phyloP scores from a whole-genome alignment of 2,329 filamentous ascomycete species.

The Orbilia quercus region DNA sequence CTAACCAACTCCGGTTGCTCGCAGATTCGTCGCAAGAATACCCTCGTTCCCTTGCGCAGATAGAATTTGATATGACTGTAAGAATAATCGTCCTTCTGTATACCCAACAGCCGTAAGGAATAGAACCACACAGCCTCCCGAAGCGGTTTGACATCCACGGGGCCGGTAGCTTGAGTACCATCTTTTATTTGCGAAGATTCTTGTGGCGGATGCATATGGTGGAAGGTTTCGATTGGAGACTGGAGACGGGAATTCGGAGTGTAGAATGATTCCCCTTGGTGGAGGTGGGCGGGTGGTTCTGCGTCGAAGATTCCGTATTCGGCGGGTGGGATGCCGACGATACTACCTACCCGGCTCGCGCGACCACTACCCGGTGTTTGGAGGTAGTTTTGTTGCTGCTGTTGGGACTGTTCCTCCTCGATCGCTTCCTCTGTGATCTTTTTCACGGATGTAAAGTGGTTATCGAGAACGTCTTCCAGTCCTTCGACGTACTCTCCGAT shows the following conservation, averaged over 20 bases:
- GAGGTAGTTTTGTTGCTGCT: conserved; percentile 14
- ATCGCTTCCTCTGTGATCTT: conserved; percentile 56
- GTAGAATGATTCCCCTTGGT: conserved; percentile 45
- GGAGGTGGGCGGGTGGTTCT: conserved; percentile 18
- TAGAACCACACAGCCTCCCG: conserved; percentile 60
- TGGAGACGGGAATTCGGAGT: conserved; percentile 49
- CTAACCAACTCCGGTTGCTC: conserved; percentile 59
- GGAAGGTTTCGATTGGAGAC: conserved; percentile 55
- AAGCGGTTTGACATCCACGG: conserved; percentile 55
- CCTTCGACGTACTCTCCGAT: conserved; percentile 59
- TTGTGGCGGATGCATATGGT: conserved; percentile 19
- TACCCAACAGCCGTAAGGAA: conserved; percentile 59
- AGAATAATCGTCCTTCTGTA: conserved; percentile 59
- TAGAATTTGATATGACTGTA: conserved; percentile 59
- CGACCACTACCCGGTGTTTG: conserved; percentile 29
- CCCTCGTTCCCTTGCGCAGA: conserved; percentile 57
- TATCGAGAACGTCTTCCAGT: conserved; percentile 58
- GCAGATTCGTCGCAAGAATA: conserved; percentile 59
- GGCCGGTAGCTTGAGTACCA: conserved; percentile 5
- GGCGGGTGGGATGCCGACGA: conserved; percentile 24
- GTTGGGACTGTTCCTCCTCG: conserved; percentile 49
- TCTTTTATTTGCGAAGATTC: conserved; percentile 53
- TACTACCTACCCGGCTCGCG: conserved; percentile 43
- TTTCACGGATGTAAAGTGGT: conserved; percentile 57
- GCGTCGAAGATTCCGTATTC: conserved; percentile 48